Base-by-base conservation (phyloP, 306 rosid species). In the Medicago lupulina region DNA sequence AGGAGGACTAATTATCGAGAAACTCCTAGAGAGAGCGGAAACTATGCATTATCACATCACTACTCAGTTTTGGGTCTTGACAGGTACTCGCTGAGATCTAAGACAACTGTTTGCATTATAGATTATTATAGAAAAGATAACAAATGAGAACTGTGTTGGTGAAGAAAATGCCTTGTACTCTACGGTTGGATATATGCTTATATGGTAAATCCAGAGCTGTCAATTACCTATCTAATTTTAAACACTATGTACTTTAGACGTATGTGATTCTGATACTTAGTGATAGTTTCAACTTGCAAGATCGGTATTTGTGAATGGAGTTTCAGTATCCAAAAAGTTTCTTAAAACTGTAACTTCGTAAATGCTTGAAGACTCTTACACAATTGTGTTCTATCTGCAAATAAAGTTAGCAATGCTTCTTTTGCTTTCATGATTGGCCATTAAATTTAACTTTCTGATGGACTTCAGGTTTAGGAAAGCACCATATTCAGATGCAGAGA, bases 41-140 rank as follows among this genome's bases (percentile, higher is more conserved):
- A 83, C 85, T 90, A 88, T 79, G 88, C 89, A 41, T 81, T 92
- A 66, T 92, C 97, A 1, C 98, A 96, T 85, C 99, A 96, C 85
- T 92, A 96, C 88, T 89, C 96, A 53, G 83, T 90, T 80, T 82
- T 96, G 87, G 99, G 99, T 72, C 99, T 96, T 74, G 97, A 96
- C 82, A 96, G 99, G 99, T 94, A 86, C 81, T 70, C 12, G 6
- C 47, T 21, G 46, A 51, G 71, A 76, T 66, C 51, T 76, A 23
- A 46, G 63, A 58, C 63, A 58, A 36, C 21, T 55, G 38, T 43
- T 34, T 64, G 4, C 65, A 8, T 39, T 58, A 41, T 50, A 34
- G 65, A 51, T 71, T 49, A 51, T 71, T 49, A 23, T 41, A 21
- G 60, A 43, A 54, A 6, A 14, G 23, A 71, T 64, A 75, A 54